Evolutionary conservation across 805 yeast genomes (phyloP).

Genomic region (Torulaspora microellipsoides): DNA sequence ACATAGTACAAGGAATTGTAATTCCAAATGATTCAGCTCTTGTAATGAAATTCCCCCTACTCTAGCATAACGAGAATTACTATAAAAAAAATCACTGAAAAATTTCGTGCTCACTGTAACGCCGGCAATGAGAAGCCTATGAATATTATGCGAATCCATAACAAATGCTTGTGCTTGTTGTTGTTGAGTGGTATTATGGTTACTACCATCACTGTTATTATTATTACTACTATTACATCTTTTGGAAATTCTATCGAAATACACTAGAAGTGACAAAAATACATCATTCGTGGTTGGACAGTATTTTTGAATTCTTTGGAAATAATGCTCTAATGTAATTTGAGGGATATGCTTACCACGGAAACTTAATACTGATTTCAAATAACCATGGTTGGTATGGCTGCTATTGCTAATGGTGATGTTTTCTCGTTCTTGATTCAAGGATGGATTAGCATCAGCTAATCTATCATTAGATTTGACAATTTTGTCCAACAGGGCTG

Average conservation of each 20-base stretch:
- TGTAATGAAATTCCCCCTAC: constrained; percentile 93
- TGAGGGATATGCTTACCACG: constrained; percentile 97
- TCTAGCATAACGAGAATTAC: constrained; percentile 89
- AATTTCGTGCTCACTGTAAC: constrained; percentile 94
- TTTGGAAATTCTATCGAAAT: constrained; percentile 90
- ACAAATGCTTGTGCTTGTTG: constrained; percentile 65
- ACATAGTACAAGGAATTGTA: constrained; percentile 77
- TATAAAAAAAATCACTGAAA: constrained; percentile 90
- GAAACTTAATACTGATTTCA: constrained; percentile 63
- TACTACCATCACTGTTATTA: constrained; percentile 5
- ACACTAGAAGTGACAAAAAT: constrained; percentile 80
- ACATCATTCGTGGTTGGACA: constrained; percentile 99
- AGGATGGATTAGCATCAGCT: constrained; percentile 34
- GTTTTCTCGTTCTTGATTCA: constrained; percentile 6
- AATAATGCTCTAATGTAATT: constrained; percentile 84
- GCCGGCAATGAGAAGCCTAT: constrained; percentile 88
- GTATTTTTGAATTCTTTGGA: constrained; percentile 85
- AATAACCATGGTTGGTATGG: constrained; percentile 4
- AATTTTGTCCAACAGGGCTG: constrained; percentile 79
- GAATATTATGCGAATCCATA: constrained; percentile 94
- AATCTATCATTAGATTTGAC: constrained; percentile 85
- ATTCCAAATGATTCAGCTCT: constrained; percentile 86
- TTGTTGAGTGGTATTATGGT: constrained; percentile 7
- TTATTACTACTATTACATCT: constrained; percentile 36
- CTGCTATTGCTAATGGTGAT: neutral